phyloP scores from a whole-genome alignment of 2,329 filamentous ascomycete species.

The Tolypocladium guangdongense region DNA sequence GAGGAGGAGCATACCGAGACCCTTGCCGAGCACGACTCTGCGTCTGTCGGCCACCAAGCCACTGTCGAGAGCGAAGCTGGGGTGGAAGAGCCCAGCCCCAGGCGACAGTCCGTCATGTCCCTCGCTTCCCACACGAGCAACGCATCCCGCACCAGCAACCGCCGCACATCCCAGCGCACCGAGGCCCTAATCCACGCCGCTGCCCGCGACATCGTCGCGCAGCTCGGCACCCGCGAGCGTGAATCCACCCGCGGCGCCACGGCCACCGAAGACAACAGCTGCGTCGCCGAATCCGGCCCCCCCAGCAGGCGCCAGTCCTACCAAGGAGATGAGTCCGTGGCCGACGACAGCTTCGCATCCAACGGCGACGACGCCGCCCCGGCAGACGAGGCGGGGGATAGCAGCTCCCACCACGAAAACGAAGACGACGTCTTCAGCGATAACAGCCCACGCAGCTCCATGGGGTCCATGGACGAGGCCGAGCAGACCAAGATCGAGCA shows the following conservation, averaged over 20 bases:
- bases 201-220: conserved; percentile 38
- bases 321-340: conserved; percentile 10
- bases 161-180: conserved; percentile 32
- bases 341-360: neutral
- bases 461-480: conserved; percentile 36
- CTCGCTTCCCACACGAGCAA: conserved; percentile 10
- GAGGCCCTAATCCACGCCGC: conserved; percentile 44
- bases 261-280: conserved; percentile 10
- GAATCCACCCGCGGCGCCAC: neutral
- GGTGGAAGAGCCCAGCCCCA: neutral
- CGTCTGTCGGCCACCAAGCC: neutral
- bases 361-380: conserved; percentile 7
- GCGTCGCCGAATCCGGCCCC: conserved; percentile 12
- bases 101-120: conserved; percentile 12
- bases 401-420: conserved; percentile 38
- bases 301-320: conserved; percentile 10
- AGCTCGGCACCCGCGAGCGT: conserved; percentile 25
- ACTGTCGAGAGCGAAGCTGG: neutral
- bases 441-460: conserved; percentile 44
- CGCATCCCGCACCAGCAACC: conserved; percentile 11
- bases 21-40: neutral
- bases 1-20: neutral
- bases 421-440: conserved; percentile 51
- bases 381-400: conserved; percentile 25
- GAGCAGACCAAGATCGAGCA: conserved; percentile 23